These are phyloP conservation scores for Chondrus crispus DNA, from an alignment of 23 red algal genomes.

Conservation along the genomic window DNA sequence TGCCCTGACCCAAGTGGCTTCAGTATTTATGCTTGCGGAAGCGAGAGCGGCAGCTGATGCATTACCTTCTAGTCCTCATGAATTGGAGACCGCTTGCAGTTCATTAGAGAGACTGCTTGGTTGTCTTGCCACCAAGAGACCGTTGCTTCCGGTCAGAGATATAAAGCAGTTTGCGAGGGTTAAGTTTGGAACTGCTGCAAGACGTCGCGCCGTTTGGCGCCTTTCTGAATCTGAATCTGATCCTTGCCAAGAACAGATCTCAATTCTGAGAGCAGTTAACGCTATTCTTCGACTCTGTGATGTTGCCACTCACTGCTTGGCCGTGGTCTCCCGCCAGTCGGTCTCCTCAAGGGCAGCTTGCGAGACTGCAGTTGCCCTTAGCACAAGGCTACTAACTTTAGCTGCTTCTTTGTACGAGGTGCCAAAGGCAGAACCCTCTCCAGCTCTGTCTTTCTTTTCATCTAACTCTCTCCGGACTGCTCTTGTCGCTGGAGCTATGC, in stretches of 20 bases:
- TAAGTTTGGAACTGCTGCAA: slow-evolving; percentile 3
- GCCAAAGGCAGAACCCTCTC: slow-evolving; percentile 30
- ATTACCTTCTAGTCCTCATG: slow-evolving; percentile 42
- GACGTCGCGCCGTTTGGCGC: slow-evolving; percentile 26
- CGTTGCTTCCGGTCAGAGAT: slow-evolving; percentile 7
- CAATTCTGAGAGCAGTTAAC: slow-evolving; percentile 55
- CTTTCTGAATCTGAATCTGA: background rate
- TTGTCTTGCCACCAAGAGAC: background rate
- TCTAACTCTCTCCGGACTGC: slow-evolving; percentile 63
- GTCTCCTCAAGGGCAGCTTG: slow-evolving; percentile 18
- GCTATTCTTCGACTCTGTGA: slow-evolving; percentile 55
- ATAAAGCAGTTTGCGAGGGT: background rate
- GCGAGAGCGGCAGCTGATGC: slow-evolving; percentile 52
- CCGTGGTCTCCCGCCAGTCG: slow-evolving; percentile 54
- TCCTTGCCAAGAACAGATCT: slow-evolving; percentile 2
- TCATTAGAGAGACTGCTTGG: slow-evolving; percentile 36
- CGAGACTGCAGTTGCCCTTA: slow-evolving; percentile 53
- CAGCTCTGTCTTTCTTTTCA: slow-evolving; percentile 48
- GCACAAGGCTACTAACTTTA: slow-evolving; percentile 39
- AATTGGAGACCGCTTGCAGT: slow-evolving; percentile 42
- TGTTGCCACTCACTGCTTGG: slow-evolving; percentile 55
- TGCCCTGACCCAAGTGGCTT: slow-evolving; percentile 49
- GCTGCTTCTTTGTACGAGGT: slow-evolving; percentile 31
- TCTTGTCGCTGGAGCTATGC: slow-evolving; percentile 54
- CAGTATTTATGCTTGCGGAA: slow-evolving; percentile 61